These are phyloP conservation scores for Exophiala dermatitidis DNA, from an alignment of 2,329 filamentous ascomycete species.

Conservation along the genomic window DNA sequence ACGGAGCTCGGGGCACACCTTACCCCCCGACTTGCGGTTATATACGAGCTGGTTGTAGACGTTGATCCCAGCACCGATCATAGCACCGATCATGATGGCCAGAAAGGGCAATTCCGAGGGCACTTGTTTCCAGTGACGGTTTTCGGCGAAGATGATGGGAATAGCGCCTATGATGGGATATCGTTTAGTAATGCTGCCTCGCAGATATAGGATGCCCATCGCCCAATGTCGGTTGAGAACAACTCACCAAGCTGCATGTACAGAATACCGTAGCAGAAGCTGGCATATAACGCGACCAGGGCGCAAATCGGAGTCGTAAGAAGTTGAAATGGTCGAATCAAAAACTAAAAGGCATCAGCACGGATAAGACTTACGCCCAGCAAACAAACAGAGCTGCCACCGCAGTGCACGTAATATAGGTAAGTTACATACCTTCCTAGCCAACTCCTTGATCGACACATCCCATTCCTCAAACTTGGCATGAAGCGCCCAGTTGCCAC, in stretches of 20 bases:
- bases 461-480: conserved; percentile 37
- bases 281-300: conserved; percentile 41
- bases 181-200: not conserved
- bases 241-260: conserved; percentile 37
- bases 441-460: conserved; percentile 35
- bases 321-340: conserved; percentile 45
- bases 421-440: conserved; percentile 33
- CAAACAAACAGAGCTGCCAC: not conserved
- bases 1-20: conserved; percentile 42
- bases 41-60: conserved; percentile 37
- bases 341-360: conserved; percentile 29
- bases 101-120: conserved; percentile 45
- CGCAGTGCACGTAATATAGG: too few relatives aligned
- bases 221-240: too few relatives aligned
- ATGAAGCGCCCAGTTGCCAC: conserved; percentile 42
- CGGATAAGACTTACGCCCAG: not conserved
- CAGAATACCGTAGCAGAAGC: conserved; percentile 48
- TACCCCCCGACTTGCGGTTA: conserved; percentile 22
- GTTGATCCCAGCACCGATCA: conserved; percentile 37
- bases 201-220: too few relatives aligned
- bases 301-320: conserved; percentile 48
- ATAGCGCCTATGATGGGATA: conserved; percentile 36
- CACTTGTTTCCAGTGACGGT: conserved; percentile 43
- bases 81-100: conserved; percentile 41
- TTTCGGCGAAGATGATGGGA: conserved; percentile 43